phyloP scores from a whole-genome alignment of 2,329 filamentous ascomycete species.

The Neocucurbitaria cava region DNA sequence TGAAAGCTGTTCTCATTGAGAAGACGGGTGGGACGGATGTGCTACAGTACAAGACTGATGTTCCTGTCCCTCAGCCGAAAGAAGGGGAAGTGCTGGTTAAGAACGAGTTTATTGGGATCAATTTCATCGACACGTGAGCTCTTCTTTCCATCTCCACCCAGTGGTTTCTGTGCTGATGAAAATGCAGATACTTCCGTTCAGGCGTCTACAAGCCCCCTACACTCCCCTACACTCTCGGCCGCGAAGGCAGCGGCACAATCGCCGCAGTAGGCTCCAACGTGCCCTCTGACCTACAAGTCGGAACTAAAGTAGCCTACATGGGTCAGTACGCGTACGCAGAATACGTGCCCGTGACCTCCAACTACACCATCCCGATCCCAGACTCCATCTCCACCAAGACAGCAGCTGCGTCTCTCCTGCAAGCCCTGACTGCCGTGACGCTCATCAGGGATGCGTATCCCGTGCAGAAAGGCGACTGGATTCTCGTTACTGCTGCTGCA shows the following conservation, averaged over 20 bases:
- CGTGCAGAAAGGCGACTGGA: slow-evolving; percentile 79
- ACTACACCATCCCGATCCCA: slow-evolving; percentile 69
- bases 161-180: neutral
- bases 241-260: slow-evolving; percentile 78
- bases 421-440: slow-evolving; percentile 83
- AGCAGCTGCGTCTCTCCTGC: slow-evolving; percentile 74
- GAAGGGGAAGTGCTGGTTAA: slow-evolving; percentile 80
- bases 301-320: slow-evolving; percentile 77
- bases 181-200: slow-evolving; percentile 76
- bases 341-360: slow-evolving; percentile 63
- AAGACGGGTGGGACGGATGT: slow-evolving; percentile 76
- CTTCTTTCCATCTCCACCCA: neutral
- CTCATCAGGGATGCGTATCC: slow-evolving; percentile 75
- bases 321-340: slow-evolving; percentile 63
- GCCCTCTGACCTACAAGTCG: slow-evolving; percentile 63
- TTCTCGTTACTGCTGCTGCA: slow-evolving; percentile 84
- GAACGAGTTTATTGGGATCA: slow-evolving; percentile 81
- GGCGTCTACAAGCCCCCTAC: slow-evolving; percentile 76
- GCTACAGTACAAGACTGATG: slow-evolving; percentile 71
- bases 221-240: slow-evolving; percentile 78
- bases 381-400: slow-evolving; percentile 65
- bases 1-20: slow-evolving; percentile 76
- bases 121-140: slow-evolving; percentile 81
- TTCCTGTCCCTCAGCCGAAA: slow-evolving; percentile 72
- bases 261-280: slow-evolving; percentile 65